phyloP scores from a whole-genome alignment of 176 grass and related monocot species.

The Carex littledalei region DNA sequence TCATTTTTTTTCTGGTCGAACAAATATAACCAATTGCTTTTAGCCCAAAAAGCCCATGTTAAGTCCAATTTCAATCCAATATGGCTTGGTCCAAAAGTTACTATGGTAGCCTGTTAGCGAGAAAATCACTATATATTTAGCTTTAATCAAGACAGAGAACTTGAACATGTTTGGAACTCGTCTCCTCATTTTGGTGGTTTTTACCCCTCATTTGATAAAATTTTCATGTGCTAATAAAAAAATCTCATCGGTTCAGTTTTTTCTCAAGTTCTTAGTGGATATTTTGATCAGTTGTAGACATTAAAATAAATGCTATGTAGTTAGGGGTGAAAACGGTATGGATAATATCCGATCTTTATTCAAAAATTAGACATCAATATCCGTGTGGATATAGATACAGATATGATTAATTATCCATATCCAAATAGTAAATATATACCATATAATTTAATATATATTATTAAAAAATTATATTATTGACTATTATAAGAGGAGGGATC shows the following conservation, averaged over 20 bases:
- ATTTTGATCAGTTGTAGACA: not conserved
- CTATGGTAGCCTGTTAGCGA: not conserved
- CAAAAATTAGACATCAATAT: too few relatives aligned
- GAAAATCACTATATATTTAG: not conserved
- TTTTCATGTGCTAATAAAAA: not conserved
- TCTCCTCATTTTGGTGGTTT: not conserved
- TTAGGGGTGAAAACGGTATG: too few relatives aligned
- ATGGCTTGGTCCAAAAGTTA: not conserved
- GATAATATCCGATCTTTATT: too few relatives aligned
- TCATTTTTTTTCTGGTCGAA: not conserved
- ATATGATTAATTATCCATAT: too few relatives aligned
- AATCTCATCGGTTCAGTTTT: not conserved
- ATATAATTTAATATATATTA: too few relatives aligned
- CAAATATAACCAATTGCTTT: not conserved
- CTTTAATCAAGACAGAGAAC: not conserved
- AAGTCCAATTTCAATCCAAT: not conserved
- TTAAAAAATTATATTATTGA: too few relatives aligned
- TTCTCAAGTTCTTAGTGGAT: not conserved
- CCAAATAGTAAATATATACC: too few relatives aligned
- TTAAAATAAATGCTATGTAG: not conserved
- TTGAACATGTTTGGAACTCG: not conserved
- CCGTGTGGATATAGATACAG: too few relatives aligned
- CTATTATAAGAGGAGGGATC: too few relatives aligned
- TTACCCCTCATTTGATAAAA: not conserved
- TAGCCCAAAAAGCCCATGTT: not conserved